Base-by-base conservation (phyloP, 1,284 basidiomycete species). In the Bjerkandera adusta region DNA sequence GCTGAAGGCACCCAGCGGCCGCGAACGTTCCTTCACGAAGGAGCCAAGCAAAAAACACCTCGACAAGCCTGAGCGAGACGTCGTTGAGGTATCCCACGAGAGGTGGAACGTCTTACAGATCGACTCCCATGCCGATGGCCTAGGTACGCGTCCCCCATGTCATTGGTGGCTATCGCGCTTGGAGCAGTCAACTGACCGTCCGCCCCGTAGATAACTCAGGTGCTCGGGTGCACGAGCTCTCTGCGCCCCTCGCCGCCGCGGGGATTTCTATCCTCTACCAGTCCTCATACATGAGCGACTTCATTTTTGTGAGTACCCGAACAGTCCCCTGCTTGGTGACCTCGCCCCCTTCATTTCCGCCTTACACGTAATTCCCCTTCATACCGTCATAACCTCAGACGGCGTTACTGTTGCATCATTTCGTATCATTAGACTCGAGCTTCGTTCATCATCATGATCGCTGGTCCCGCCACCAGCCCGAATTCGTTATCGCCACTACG, bases 201-300 rank as follows among this genome's bases (percentile, higher is more conserved):
- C 10, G 26, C 29, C 27, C 36, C 26, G 13, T 53, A 86, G 85
- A 84, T 58, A 79, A 76, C 51, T 81, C 84, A 4, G 83, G 85
- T 20, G 79, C 83, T n/a, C 73, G 85, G 36, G 81, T 91, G 1
- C 80, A 85, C 49, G 84, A 89, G 61, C 72, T 92, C 24, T 90
- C 89, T 22, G 83, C 84, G 5, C 85, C 85, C 20, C 71, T 92
- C 10, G 87, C 89, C 4, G 78, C 77, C 20, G 88, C 85, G 27
- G 88, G 87, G 7, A 89, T 92, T 35, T 86, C 86, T 22, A 92
- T 92, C 47, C 69, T 92, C 4, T 92, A 91, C 62, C 89, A 90
- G 63, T 90, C 88, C 4, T 88, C 85, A 8, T 89, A 92, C 63
- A 83, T 84, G 75, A 85, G 86, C 57, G 89, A 92, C 66, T 92